Conservation (phyloP, 306 rosid species). For the Malus orientalis region DNA sequence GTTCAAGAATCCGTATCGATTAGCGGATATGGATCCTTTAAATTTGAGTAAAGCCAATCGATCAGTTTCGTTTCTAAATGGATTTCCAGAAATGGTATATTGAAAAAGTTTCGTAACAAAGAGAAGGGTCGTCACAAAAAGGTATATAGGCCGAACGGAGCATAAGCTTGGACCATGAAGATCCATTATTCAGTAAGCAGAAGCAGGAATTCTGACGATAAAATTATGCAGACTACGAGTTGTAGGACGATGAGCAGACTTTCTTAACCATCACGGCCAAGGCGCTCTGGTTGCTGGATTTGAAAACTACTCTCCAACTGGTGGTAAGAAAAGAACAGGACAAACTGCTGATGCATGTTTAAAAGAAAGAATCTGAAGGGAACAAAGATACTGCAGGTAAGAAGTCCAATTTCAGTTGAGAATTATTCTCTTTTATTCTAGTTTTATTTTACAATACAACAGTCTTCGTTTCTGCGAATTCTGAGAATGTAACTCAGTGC, state of each 20-base stretch:
- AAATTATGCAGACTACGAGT: background rate
- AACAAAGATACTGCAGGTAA: background rate
- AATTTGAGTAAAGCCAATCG: conserved; percentile 15
- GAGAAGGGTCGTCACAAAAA: background rate
- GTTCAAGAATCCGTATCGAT: conserved; percentile 10
- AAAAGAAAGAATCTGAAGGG: background rate
- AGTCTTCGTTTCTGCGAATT: background rate
- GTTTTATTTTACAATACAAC: too few relatives aligned
- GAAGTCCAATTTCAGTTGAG: background rate
- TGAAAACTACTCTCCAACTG: background rate
- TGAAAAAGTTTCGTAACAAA: too few relatives aligned
- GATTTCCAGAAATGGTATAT: too few relatives aligned
- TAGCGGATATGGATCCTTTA: conserved; percentile 19
- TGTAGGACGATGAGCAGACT: background rate
- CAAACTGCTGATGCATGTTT: background rate
- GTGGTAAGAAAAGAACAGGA: background rate
- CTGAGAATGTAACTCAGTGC: background rate
- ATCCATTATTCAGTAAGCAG: background rate
- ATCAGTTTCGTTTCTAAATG: too few relatives aligned
- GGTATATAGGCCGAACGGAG: background rate
- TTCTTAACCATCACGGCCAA: too few relatives aligned
- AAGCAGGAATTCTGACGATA: background rate
- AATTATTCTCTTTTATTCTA: too few relatives aligned
- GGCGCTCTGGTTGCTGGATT: background rate
- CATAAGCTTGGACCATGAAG: background rate